Base-by-base conservation (phyloP, 371 early-diverging fungal genomes). In the Mucor piriformis region DNA sequence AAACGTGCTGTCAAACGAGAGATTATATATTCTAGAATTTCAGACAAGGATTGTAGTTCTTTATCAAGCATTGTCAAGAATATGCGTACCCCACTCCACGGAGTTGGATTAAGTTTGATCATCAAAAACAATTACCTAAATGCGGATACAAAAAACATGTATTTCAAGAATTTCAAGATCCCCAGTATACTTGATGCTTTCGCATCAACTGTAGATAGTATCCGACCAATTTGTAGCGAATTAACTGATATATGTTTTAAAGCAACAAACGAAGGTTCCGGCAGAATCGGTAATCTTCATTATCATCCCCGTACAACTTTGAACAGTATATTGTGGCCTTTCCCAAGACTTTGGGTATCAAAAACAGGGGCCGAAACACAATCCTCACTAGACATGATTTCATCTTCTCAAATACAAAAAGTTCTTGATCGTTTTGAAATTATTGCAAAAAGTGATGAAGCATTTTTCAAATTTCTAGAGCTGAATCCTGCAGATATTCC, bases 1-100 rank as follows among this genome's bases (percentile, higher is more conserved):
- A 78, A 78, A 60, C 73, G 71, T 20, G 67, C 75, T 1, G 75
- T 78, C 0, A 73, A 75, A 21, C 63, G 79, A 32, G 79, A 78
- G 15, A 59, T 75, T 2, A 7, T 69, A 0, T 75, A 63, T 35
- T 71, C 73, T 1, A 47, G 56, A 0, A 61, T 78, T 1, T 70
- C 73, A 2, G 67, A 64, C 27, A 57, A 63, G 12, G 79, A 78
- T 40, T 63, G 73, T 18, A 70, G 75, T 43, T 34, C 48, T 3
- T 16, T 78, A 20, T 67, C 75, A 1, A 61, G 56, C 18, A 15
- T 55, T 0, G 61, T 75, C 4, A 73, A 66, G 13, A 48, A 34
- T 0, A 64, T 78, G 73, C 63, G 70, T 20, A 21, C 55, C 3
- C 50, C 67, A 1, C 35, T 78, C 1, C 73, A 78, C 23, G 71